Base-by-base conservation (phyloP, 768 basidiomycete species). In the Pisolithus albus region DNA sequence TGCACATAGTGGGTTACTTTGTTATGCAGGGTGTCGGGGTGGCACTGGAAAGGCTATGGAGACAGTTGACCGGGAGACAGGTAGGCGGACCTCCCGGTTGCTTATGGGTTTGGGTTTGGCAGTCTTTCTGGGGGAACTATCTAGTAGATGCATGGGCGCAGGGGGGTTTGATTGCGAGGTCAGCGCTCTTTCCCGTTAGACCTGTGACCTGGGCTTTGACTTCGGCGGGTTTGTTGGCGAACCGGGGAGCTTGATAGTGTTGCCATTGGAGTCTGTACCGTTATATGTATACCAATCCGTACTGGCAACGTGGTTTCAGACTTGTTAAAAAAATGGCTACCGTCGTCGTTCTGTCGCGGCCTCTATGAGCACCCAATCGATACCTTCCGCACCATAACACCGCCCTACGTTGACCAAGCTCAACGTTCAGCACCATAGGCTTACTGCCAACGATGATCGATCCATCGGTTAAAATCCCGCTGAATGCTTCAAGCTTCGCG, bases 21-120 rank as follows among this genome's bases (percentile, higher is more conserved):
- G 38, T 84, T 43, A 62, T 80, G 60, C 80, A 77, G 55, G 83
- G 76, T 10, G 57, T 81, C 1, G 81, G 81, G 1, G 56, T 80
- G 7, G 46, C 77, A 1, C 41, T 81, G 30, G 84, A 87, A 62
- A 57, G 64, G 19, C 49, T 61, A 8, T 86, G 73, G 75, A 74
- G 67, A 55, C 56, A 52, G 1, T 43, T 60, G 2, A 79, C 75
- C 0, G 77, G 81, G n/a, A 59, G 52, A 40, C 70, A 69, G 37
- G 77, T 82, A 5, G 62, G 65, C 38, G 86, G 83, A 4, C 47
- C 68, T 49, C 4, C 60, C 0, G 83, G 84, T 4, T 69, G 72
- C 64, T 26, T 76, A 15, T 88, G 85, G 86, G 66, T 72, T 2
- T 53, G 59, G 50, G 21, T 54, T 4, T 84, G 79, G 80, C 47